Evolutionary conservation across 202 grass and related monocot species (phyloP), one percentile per base, ranked within the genome.

Genomic region (Musa balbisiana): DNA sequence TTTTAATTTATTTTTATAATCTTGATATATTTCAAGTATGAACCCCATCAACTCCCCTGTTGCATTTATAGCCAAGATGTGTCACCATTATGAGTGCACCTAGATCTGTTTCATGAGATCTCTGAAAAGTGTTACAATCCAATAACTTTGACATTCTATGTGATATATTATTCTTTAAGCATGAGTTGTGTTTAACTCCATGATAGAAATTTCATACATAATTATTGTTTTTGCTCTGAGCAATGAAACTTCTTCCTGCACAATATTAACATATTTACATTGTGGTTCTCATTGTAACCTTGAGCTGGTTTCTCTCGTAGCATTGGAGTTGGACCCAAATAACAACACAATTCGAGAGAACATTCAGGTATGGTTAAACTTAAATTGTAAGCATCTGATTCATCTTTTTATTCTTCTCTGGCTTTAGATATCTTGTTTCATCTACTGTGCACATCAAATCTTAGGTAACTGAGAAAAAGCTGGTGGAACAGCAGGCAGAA

Each of bases 321-420:
- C 92, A 5, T 71, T 80, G 65, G 75, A 76, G 62, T 86, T 96
- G 73, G 92, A 96, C 83, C 89, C 92, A 76, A 76, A 64, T 71
- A 96, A 92, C 78, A 76, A 82, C 77, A 92, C 77, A 82, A 76
- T 96, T 67, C 67, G 49, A 69, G 82, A 85, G 83, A 92, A 92
- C 80, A 87, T 96, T 59, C 80, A 92, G 89, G 92, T 96, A 84
- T 49, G 27, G 4, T 11, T 60, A 21, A 66, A 43, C 33, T 43
- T 43, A 8, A 43, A 43, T 43, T 43, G 33, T 6, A 43, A 43
- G 33, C 33, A 43, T 43, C 4, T 43, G 33, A 43, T 43, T 43
- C 33, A 43, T 43, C 33, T 76, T 54, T 20, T 69, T 63, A 24
- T 81, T 24, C 21, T 43, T 75, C 23, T 55, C 10, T 70, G 17